Percentiles rank a stretch among this genome's conserved stretches.
Evolutionary conservation across 2,329 filamentous ascomycete species (phyloP).

Genomic region (Fusarium verticillioides): DNA sequence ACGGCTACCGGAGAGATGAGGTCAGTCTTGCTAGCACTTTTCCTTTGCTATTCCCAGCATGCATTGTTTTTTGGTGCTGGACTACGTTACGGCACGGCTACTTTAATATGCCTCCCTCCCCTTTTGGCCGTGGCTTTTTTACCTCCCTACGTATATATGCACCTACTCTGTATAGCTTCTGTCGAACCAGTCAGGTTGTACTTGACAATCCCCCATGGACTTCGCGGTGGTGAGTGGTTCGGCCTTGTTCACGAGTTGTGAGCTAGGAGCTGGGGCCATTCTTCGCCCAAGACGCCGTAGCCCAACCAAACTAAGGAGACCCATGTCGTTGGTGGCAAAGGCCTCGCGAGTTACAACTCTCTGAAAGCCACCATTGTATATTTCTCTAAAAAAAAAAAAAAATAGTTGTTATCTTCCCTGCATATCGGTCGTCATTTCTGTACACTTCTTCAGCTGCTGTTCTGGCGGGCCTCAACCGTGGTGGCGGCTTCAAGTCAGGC

Average conservation of each 20-base stretch:
- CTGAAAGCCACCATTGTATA: background rate
- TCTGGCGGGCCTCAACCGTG: slow-evolving; percentile 23
- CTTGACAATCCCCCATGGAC: background rate
- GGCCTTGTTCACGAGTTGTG: slow-evolving; percentile 32
- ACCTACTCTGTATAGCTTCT: background rate
- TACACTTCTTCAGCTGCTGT: background rate
- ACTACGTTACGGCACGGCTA: background rate
- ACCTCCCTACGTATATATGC: background rate
- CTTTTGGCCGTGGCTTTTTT: background rate
- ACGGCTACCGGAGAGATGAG: slow-evolving; percentile 64
- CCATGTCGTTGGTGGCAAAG: slow-evolving; percentile 29
- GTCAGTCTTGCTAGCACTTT: slow-evolving; percentile 53
- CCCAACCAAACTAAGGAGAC: slow-evolving; percentile 14
- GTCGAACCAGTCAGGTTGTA: background rate
- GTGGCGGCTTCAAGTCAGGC: slow-evolving; percentile 12
- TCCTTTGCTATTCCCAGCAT: slow-evolving; percentile 26
- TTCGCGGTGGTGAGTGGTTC: slow-evolving; percentile 18
- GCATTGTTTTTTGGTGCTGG: background rate
- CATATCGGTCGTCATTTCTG: background rate
- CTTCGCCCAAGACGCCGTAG: background rate
- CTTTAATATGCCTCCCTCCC: background rate
- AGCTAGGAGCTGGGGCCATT: slow-evolving; percentile 24
- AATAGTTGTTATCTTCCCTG: background rate
- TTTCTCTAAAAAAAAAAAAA: background rate
- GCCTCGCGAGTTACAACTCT: slow-evolving; percentile 8